Base-by-base conservation (phyloP, 805 yeast genomes). In the Yarrowia sp. region DNA sequence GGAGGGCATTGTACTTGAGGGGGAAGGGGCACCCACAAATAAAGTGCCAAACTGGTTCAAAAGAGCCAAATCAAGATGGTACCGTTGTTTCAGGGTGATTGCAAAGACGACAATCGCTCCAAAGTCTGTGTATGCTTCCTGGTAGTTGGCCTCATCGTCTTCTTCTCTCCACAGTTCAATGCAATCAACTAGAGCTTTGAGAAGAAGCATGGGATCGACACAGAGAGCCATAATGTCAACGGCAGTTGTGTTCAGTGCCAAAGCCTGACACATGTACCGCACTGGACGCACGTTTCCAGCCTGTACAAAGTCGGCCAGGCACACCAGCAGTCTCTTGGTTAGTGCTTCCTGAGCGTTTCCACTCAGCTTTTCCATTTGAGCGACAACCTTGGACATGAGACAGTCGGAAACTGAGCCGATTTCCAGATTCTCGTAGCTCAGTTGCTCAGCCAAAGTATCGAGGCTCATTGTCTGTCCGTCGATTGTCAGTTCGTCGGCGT, bases 81-180 rank as follows among this genome's bases (percentile, higher is more conserved):
- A 84, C 44, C 83, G 78, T 58, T 78, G 76, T 9, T 76, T 76
- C n/a, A 82, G 72, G 17, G 79, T 73, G 2, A 79, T 72, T 9
- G 86, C 71, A 47, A 87, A 79, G 44, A 87, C 74, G 33, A 89
- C 72, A 0, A 87, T 78, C 55, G 85, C 80, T 0, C 96, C 92
- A 75, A 88, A 87, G 46, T 90, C 87, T 1, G 91, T 80, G 73
- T 87, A 90, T 14, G 81, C 76, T 43, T 89, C 95, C 74, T 88
- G 92, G 70, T 84, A 85, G 71, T 85, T 84, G 68, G 81, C 80
- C 66, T 85, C 89, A 65, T 84, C 86, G 42, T 85, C 88, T 53
- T 84, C 87, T 6, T 75, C 76, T 63, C 79, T 76, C 76, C 82
- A 77, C 4, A 73, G 72, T 72, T 89, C 92, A 17, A 89, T 73